Conservation (phyloP, 164 flowering plant species). For the Malania oleifera region DNA sequence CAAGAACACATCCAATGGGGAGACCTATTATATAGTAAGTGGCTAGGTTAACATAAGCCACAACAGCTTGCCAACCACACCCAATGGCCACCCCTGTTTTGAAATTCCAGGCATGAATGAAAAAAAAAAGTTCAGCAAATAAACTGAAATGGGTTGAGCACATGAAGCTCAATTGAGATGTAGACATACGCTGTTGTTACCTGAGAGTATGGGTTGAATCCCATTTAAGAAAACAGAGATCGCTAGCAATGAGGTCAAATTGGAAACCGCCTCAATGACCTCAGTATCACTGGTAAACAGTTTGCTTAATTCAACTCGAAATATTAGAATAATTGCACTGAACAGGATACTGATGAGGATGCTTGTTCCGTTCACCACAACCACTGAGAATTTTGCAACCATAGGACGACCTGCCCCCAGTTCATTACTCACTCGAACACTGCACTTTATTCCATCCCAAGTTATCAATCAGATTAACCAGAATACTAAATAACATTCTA, state of each 20-base stretch:
- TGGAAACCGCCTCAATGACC: slow-evolving; percentile 47
- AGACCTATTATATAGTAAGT: slow-evolving; percentile 71
- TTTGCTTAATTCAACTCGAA: slow-evolving; percentile 35
- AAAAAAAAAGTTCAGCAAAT: background rate
- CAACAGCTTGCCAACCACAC: slow-evolving; percentile 79
- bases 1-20: slow-evolving; percentile 70
- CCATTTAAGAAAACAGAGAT: slow-evolving; percentile 66
- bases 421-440: slow-evolving; percentile 78
- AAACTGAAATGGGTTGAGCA: too few relatives aligned
- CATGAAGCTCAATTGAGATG: too few relatives aligned
- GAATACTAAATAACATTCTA: background rate
- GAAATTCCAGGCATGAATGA: slow-evolving; percentile 5
- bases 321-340: slow-evolving; percentile 40
- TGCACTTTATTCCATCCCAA: slow-evolving; percentile 23
- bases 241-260: slow-evolving; percentile 56
- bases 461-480: background rate
- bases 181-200: too few relatives aligned
- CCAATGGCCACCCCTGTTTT: slow-evolving; percentile 85
- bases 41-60: slow-evolving; percentile 67
- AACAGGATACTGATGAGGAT: slow-evolving; percentile 46
- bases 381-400: slow-evolving; percentile 55
- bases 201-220: slow-evolving; percentile 73
- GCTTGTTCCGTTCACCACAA: slow-evolving; percentile 52
- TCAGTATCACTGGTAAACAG: slow-evolving; percentile 43
- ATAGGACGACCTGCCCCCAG: slow-evolving; percentile 62